A percentile compares a stretch with the other conserved stretches of the same genome.
Conservation (phyloP, 768 basidiomycete genomes). For the Cystoderma amianthinum region DNA sequence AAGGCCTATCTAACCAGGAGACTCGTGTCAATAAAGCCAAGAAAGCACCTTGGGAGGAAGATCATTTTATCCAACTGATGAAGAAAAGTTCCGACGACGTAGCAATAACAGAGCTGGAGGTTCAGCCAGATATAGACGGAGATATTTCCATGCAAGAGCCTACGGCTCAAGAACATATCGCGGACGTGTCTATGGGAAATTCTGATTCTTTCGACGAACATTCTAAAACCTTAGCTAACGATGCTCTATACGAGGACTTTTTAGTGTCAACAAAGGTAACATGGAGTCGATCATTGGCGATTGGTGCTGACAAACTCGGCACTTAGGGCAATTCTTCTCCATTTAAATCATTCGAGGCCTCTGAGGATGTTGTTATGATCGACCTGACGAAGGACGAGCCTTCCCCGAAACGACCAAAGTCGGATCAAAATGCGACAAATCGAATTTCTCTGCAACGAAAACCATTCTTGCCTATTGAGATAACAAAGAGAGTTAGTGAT, state of each 20-base stretch:
- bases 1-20: not conserved
- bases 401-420: not conserved
- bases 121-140: not conserved
- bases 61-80: conserved; percentile 11
- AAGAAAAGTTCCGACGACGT: conserved; percentile 3
- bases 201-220: too few relatives aligned
- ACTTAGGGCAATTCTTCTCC: not conserved
- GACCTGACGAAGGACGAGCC: conserved; percentile 32
- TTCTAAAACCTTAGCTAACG: not conserved
- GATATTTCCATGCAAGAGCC: not conserved
- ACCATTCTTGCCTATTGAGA: not conserved
- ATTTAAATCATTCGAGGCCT: not conserved
- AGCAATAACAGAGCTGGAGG: conserved; percentile 1
- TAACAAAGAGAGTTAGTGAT: not conserved
- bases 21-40: conserved; percentile 1
- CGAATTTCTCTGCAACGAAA: conserved; percentile 8
- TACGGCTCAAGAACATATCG: not conserved
- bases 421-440: not conserved
- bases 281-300: too few relatives aligned
- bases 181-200: too few relatives aligned
- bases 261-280: not conserved
- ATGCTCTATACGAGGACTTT: not conserved
- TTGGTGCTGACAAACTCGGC: not conserved
- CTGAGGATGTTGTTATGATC: conserved; percentile 23
- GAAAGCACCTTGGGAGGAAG: conserved; percentile 23